Evolutionary conservation across 148 eudicot species (phyloP).

Genomic region (Persicaria tinctoria): DNA sequence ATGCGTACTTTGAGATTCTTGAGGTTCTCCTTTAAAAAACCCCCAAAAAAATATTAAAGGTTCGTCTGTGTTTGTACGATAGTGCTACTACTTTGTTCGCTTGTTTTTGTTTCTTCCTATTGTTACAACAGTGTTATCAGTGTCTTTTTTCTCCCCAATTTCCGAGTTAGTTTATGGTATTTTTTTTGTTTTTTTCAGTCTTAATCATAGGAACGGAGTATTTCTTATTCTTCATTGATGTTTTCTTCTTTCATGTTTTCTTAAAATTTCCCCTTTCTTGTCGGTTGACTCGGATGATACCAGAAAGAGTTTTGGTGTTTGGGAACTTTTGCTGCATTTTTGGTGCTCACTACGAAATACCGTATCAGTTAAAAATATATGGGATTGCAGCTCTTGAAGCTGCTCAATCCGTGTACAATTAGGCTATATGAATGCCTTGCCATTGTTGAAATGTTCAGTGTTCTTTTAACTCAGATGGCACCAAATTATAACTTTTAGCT

Average conservation of each 20-base stretch:
- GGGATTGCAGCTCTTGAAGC: background rate
- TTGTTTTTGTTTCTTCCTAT: conserved; percentile 1
- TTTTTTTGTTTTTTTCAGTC: background rate
- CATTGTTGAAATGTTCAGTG: background rate
- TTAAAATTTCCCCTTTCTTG: background rate
- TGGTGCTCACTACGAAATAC: background rate
- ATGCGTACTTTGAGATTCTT: conserved; percentile 11
- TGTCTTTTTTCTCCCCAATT: conserved; percentile 7
- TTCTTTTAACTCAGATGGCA: background rate
- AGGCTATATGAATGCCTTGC: background rate
- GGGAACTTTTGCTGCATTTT: background rate
- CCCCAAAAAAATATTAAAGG: background rate
- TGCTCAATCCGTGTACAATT: background rate
- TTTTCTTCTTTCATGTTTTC: conserved; percentile 3
- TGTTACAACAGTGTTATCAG: background rate
- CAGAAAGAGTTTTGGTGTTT: background rate
- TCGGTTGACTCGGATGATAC: background rate
- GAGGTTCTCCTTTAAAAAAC: background rate
- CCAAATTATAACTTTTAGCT: background rate
- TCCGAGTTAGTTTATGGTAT: conserved; percentile 10
- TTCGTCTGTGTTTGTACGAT: background rate
- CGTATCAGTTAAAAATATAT: background rate
- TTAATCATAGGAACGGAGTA: background rate
- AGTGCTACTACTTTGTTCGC: conserved; percentile 1
- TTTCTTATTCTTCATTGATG: conserved; percentile 3